These are phyloP conservation scores for Sporothrix pallida DNA, from an alignment of 2,329 filamentous ascomycete genomes.

Conservation along the genomic window DNA sequence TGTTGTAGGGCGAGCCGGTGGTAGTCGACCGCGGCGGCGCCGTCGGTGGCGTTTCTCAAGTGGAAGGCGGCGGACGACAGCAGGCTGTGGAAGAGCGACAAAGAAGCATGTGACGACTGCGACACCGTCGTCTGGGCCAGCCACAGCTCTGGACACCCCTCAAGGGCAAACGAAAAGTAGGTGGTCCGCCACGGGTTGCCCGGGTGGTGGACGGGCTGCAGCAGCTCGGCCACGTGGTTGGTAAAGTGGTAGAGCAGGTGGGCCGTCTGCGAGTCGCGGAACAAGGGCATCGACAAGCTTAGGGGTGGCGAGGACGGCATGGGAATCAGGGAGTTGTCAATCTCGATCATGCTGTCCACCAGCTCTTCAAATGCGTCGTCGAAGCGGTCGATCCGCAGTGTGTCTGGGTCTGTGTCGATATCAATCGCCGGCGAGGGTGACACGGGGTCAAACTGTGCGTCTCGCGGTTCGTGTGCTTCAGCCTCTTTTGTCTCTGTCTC, in stretches of 20 bases:
- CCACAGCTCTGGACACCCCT: not conserved
- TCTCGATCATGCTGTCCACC: not conserved
- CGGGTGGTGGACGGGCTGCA: slow-evolving; percentile 33
- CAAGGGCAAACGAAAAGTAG: slow-evolving; percentile 25
- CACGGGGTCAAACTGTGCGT: not conserved
- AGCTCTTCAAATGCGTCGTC: not conserved
- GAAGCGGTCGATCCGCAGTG: not conserved
- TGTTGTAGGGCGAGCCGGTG: slow-evolving; percentile 25
- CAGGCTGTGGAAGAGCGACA: slow-evolving; percentile 27
- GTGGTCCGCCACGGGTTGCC: slow-evolving; percentile 31
- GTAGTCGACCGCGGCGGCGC: not conserved
- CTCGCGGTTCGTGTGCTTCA: no score
- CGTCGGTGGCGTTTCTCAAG: slow-evolving; percentile 29
- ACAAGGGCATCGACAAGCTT: not conserved
- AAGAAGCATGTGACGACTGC: not conserved
- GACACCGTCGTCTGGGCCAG: not conserved
- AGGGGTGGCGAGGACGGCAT: not conserved
- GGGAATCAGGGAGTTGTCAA: no score
- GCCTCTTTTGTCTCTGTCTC: no score
- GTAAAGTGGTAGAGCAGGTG: slow-evolving; percentile 32
- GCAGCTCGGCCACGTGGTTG: slow-evolving; percentile 27
- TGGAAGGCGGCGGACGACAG: slow-evolving; percentile 32
- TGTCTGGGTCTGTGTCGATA: not conserved
- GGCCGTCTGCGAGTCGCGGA: slow-evolving; percentile 13
- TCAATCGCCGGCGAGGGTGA: not conserved